Conservation (phyloP, 768 basidiomycete species). For the Amanita inopinata region DNA sequence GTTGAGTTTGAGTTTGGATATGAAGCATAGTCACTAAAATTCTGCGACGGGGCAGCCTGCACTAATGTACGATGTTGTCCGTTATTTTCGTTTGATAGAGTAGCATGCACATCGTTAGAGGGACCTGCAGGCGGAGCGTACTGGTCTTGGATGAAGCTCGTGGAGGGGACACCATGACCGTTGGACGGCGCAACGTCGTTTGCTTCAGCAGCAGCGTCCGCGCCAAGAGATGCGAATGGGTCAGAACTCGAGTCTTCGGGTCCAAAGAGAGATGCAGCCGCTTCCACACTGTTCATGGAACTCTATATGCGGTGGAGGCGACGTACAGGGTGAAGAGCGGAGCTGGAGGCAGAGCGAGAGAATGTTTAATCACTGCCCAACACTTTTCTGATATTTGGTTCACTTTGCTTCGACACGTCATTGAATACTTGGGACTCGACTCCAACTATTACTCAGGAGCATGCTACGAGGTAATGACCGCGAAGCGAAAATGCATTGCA, state of each 20-base stretch:
- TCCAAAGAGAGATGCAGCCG: constrained; percentile 77
- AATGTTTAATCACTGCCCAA: neutral
- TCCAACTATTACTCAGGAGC: constrained; percentile 2
- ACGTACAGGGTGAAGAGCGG: constrained; percentile 12
- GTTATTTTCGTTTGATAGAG: neutral
- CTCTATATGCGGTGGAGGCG: neutral
- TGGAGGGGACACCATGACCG: neutral
- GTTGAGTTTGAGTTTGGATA: constrained; percentile 6
- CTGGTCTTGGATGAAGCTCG: neutral
- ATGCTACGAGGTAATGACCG: neutral
- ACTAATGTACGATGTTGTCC: neutral
- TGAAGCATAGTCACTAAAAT: constrained; percentile 9
- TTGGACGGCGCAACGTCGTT: neutral
- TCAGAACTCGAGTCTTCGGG: constrained; percentile 51
- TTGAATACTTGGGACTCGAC: constrained; percentile 7
- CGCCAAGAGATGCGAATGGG: constrained; percentile 53
- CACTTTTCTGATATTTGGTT: constrained; percentile 24
- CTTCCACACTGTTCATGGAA: constrained; percentile 57
- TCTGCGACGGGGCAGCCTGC: neutral
- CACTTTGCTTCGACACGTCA: constrained; percentile 32
- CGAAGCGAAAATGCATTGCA: constrained; percentile 11
- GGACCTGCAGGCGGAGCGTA: neutral
- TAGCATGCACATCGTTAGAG: neutral
- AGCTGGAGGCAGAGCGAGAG: constrained; percentile 4
- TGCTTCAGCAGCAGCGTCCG: constrained; percentile 1